Evolutionary conservation across 164 flowering plant genomes (phyloP).

Genomic region (Umbellularia californica): DNA sequence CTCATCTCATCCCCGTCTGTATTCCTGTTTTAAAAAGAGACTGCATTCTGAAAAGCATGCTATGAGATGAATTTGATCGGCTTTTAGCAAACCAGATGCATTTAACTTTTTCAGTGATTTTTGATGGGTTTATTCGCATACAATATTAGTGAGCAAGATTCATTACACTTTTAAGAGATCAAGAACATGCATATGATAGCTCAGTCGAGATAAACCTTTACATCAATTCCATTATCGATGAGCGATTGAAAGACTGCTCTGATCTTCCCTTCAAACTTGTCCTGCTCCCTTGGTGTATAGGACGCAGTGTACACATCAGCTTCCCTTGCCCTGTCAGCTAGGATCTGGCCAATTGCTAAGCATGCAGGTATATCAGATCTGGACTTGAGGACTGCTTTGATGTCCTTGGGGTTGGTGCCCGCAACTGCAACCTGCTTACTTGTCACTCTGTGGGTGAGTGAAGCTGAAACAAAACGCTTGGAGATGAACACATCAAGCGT

Average conservation of each 20-base stretch:
- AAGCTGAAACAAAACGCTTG: constrained; percentile 90
- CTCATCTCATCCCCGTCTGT: too few relatives aligned
- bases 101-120: background rate
- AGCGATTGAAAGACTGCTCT: constrained; percentile 94
- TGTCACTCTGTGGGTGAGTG: constrained; percentile 85
- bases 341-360: constrained; percentile 66
- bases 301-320: constrained; percentile 90
- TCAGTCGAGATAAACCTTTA: constrained; percentile 80
- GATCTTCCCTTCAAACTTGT: constrained; percentile 95
- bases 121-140: background rate
- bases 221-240: constrained; percentile 84
- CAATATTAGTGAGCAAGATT: background rate
- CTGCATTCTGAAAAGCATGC: background rate
- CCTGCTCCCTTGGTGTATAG: constrained; percentile 85
- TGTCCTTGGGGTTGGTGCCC: constrained; percentile 93
- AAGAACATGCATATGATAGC: background rate
- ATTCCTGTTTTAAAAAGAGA: too few relatives aligned
- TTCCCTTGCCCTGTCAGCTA: constrained; percentile 80
- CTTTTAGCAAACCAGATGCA: background rate
- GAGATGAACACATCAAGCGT: constrained; percentile 90
- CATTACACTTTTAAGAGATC: background rate
- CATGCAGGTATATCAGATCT: constrained; percentile 90
- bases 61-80: background rate
- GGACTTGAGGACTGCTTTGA: constrained; percentile 76
- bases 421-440: constrained; percentile 94